These are phyloP conservation scores for Ormosia semicastrata DNA, from an alignment of 306 rosid species.

Conservation along the genomic window DNA sequence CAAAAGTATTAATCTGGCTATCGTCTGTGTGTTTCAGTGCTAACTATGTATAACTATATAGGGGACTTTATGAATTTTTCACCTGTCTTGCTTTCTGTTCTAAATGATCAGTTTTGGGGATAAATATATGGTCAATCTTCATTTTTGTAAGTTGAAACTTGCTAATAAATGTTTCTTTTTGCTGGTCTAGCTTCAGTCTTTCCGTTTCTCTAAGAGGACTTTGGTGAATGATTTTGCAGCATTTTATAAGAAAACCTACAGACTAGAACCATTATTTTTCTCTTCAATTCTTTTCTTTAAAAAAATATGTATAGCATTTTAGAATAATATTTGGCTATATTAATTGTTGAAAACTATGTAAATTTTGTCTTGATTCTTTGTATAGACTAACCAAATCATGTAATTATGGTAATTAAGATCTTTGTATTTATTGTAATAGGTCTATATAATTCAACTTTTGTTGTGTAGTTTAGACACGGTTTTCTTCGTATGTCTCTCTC, in stretches of 20 bases:
- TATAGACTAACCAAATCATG: too few species aligned
- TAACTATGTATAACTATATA: neutral
- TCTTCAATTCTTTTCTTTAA: neutral
- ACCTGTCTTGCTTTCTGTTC: conserved; percentile 6
- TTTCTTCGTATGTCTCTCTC: too few species aligned
- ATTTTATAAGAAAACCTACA: conserved; percentile 9
- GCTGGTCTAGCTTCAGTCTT: neutral
- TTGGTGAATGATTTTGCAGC: neutral
- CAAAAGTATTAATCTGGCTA: neutral
- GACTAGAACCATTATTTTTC: neutral
- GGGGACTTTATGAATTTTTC: neutral
- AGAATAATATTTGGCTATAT: neutral
- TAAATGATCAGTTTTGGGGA: neutral
- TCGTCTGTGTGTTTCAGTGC: neutral
- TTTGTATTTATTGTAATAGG: too few species aligned
- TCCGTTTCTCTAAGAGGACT: neutral
- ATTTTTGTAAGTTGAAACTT: conserved; percentile 10
- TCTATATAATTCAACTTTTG: too few species aligned
- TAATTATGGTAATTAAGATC: too few species aligned
- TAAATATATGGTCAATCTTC: conserved; percentile 6
- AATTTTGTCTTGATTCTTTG: too few species aligned
- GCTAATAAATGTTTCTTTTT: neutral
- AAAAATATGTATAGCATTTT: neutral
- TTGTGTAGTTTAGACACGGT: too few species aligned
- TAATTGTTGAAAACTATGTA: too few species aligned